These are phyloP conservation scores for Coemansia sp. DNA, from an alignment of 192 early-diverging fungal species.

Conservation along the genomic window DNA sequence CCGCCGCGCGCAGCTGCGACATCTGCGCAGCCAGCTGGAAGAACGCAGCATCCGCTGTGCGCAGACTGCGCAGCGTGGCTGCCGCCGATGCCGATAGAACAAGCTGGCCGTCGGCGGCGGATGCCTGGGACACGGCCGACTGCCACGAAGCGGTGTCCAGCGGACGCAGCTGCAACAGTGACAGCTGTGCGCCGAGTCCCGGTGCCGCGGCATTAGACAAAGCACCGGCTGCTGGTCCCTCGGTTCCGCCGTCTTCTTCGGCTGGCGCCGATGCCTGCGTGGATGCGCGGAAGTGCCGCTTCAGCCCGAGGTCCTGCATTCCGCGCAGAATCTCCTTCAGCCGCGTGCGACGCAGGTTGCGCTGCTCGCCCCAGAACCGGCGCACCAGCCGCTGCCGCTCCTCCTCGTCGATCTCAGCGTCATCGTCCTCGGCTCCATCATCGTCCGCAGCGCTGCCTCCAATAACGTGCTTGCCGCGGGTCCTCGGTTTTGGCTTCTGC, in stretches of 20 bases:
- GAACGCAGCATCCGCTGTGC: constrained; percentile 33
- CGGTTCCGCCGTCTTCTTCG: neutral
- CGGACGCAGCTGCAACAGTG: constrained; percentile 10
- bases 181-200: constrained; percentile 21
- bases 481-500: neutral
- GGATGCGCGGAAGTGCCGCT: constrained; percentile 23
- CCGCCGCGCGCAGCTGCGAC: constrained; percentile 35
- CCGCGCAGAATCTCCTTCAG: constrained; percentile 50
- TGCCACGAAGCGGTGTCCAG: constrained; percentile 31
- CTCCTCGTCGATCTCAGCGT: constrained; percentile 38
- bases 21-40: constrained; percentile 35
- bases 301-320: constrained; percentile 44
- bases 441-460: neutral
- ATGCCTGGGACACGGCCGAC: neutral
- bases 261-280: neutral
- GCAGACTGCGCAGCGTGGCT: constrained; percentile 19
- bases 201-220: neutral
- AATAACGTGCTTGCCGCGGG: neutral
- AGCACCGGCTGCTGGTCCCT: neutral
- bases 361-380: constrained; percentile 57
- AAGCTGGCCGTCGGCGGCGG: neutral
- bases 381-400: constrained; percentile 38
- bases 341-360: constrained; percentile 47
- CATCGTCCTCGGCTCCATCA: constrained; percentile 1
- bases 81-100: constrained; percentile 16